Evolutionary conservation across 1,284 basidiomycete species (phyloP).

Genomic region (Cutaneotrichosporon arboriforme): DNA sequence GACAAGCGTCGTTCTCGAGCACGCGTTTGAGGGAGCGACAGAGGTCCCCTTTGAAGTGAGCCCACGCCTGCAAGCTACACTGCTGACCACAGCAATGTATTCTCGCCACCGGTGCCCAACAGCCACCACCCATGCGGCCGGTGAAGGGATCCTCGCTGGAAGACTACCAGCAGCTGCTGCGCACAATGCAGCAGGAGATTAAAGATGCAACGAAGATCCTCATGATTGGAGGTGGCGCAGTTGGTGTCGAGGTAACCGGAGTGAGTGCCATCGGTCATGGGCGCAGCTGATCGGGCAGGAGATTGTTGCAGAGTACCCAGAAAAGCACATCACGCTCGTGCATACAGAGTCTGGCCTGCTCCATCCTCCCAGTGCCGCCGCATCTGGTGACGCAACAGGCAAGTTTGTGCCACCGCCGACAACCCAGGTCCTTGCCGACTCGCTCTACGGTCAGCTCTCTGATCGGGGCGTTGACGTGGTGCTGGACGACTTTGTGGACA

Average conservation of each 20-base stretch:
- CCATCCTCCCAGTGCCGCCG: conserved; percentile 17
- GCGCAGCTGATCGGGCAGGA: neutral
- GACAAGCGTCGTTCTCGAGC: conserved; percentile 38
- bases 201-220: conserved; percentile 36
- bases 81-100: conserved; percentile 28
- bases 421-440: conserved; percentile 28
- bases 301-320: conserved; percentile 21
- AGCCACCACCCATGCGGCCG: conserved; percentile 42
- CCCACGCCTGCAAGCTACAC: neutral
- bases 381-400: neutral
- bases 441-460: conserved; percentile 35
- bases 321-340: conserved; percentile 29
- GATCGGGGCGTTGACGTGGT: conserved; percentile 40
- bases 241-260: conserved; percentile 51
- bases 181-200: conserved; percentile 36
- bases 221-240: conserved; percentile 49
- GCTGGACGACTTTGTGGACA: conserved; percentile 21
- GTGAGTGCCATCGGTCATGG: conserved; percentile 18
- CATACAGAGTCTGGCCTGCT: conserved; percentile 27
- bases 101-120: conserved; percentile 41
- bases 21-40: conserved; percentile 40
- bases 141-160: conserved; percentile 21
- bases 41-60: conserved; percentile 46
- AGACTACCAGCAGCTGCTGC: conserved; percentile 24
- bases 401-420: conserved; percentile 24